Percentiles rank a stretch among this genome's conserved stretches.
These are phyloP conservation scores for Monilinia laxa DNA, from an alignment of 2,329 filamentous ascomycete genomes.

Conservation along the genomic window DNA sequence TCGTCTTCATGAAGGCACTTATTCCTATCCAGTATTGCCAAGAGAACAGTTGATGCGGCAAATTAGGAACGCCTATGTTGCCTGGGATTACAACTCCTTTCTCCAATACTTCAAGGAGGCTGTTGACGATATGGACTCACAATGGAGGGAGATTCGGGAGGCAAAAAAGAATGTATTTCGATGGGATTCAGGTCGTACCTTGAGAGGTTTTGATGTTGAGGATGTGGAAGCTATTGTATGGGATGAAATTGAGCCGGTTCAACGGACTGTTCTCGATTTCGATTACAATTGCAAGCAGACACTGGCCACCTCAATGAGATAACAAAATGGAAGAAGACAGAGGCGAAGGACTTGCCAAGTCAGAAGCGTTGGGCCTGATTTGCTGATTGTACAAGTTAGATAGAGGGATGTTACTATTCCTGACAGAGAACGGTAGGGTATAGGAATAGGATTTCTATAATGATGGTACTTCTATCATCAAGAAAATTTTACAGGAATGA, in stretches of 20 bases:
- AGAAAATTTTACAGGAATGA: fast-evolving
- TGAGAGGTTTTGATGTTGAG: not conserved
- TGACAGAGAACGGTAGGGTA: not conserved
- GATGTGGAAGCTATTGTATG: not conserved
- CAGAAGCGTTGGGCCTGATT: not conserved
- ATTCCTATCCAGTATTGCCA: not conserved
- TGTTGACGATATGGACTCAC: not conserved
- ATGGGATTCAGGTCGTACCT: not conserved
- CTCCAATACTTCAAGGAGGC: not conserved
- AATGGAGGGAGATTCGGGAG: not conserved
- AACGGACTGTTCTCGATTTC: not conserved
- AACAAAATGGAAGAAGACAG: too few relatives aligned
- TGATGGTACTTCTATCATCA: not conserved
- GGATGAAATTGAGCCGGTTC: not conserved
- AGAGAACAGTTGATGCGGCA: not conserved
- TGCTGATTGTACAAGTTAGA: not conserved
- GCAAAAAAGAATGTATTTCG: constrained; percentile 3
- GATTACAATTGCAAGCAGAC: too few relatives aligned
- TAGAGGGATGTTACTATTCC: not conserved
- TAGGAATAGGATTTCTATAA: not conserved
- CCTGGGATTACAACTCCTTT: not conserved
- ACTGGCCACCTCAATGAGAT: too few relatives aligned
- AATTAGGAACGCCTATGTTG: not conserved
- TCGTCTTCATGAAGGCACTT: not conserved
- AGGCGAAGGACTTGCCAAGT: not conserved